These are phyloP conservation scores for Aegilops bicornis DNA, from an alignment of 176 grass and related monocot species.

Conservation along the genomic window DNA sequence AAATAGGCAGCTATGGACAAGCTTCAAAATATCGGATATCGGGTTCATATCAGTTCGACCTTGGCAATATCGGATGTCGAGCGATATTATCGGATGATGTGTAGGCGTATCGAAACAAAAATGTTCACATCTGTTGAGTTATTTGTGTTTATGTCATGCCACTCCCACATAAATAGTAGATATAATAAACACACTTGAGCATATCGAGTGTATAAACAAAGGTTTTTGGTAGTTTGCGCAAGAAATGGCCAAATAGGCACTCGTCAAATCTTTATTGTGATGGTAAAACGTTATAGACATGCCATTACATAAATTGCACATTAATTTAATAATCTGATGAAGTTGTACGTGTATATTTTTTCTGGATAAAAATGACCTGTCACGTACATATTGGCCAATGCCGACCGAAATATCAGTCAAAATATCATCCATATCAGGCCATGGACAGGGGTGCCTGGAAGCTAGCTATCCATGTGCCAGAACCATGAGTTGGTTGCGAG, in stretches of 20 bases:
- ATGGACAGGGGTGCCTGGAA: too few relatives aligned
- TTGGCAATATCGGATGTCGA: neutral
- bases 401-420: neutral
- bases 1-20: neutral
- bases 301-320: neutral
- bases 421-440: neutral
- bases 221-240: neutral
- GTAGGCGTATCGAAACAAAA: neutral
- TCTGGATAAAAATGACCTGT: neutral
- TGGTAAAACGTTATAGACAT: neutral
- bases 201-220: neutral
- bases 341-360: neutral
- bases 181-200: neutral
- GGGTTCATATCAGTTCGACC: neutral
- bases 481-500: too few relatives aligned
- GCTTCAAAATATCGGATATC: neutral
- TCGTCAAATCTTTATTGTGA: neutral
- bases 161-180: neutral
- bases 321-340: neutral
- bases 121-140: neutral
- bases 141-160: neutral
- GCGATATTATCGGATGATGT: neutral
- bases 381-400: neutral
- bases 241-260: neutral
- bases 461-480: too few relatives aligned